phyloP scores from a whole-genome alignment of 805 yeast genomes.

The Suhomyces xylopsoci region DNA sequence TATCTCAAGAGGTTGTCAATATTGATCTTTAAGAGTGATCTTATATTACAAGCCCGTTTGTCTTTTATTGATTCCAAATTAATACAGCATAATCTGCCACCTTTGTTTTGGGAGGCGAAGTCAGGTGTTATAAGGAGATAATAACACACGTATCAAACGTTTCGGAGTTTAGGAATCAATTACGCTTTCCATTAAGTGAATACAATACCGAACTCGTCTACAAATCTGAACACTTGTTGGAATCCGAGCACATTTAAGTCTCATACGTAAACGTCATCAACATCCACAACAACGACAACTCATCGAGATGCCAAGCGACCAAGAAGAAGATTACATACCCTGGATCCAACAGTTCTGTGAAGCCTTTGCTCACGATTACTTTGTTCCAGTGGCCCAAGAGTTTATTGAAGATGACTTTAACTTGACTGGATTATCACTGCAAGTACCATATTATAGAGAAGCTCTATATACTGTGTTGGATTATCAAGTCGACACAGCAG shows the following conservation, averaged over 20 bases:
- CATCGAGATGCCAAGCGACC: slow-evolving; percentile 36
- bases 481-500: slow-evolving; percentile 57
- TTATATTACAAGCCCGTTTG: not conserved
- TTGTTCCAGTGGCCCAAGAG: slow-evolving; percentile 87
- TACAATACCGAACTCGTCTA: not conserved
- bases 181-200: not conserved
- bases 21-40: not conserved
- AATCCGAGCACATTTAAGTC: not conserved
- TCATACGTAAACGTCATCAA: not conserved
- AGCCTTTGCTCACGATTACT: slow-evolving; percentile 80
- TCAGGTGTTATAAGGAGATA: not conserved
- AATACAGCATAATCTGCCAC: not conserved
- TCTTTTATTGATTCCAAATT: not conserved
- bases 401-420: slow-evolving; percentile 97
- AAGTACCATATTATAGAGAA: slow-evolving; percentile 88
- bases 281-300: not conserved
- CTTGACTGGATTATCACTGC: slow-evolving; percentile 79
- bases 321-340: slow-evolving; percentile 59
- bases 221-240: not conserved
- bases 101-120: not conserved
- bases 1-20: not conserved
- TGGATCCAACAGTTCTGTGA: slow-evolving; percentile 84
- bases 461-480: slow-evolving; percentile 90
- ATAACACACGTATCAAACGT: not conserved
- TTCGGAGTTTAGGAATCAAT: not conserved